Evolutionary conservation across 164 flowering plant species (phyloP).

Genomic region (Protea cynaroides): DNA sequence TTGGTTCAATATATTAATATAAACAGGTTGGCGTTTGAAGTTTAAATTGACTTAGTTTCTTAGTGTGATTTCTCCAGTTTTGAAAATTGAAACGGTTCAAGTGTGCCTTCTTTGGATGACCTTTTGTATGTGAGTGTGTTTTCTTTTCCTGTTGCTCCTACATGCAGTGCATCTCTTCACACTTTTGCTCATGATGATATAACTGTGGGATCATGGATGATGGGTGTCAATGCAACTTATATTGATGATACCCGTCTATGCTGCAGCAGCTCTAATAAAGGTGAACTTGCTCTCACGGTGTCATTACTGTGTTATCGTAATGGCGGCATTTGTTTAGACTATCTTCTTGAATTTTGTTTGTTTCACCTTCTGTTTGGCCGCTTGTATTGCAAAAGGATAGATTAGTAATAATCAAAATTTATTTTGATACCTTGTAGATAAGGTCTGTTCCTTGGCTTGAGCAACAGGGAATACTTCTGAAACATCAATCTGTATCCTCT

Average conservation of each 20-base stretch:
- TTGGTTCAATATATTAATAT: conserved; percentile 71
- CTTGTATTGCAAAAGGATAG: too few relatives aligned
- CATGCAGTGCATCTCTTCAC: conserved; percentile 82
- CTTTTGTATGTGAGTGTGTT: not conserved
- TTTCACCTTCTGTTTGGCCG: not conserved
- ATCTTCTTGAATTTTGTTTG: not conserved
- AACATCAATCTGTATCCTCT: not conserved
- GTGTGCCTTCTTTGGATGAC: not conserved
- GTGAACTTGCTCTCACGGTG: conserved; percentile 20
- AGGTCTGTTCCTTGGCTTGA: conserved; percentile 57
- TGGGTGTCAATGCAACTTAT: conserved; percentile 83
- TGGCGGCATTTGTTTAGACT: conserved; percentile 2
- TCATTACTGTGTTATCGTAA: too few relatives aligned
- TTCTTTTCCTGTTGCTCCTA: not conserved
- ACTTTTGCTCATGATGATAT: conserved; percentile 85
- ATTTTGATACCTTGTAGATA: conserved; percentile 33
- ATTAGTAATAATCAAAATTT: not conserved
- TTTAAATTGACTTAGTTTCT: not conserved
- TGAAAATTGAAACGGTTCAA: not conserved
- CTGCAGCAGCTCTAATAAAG: conserved; percentile 72
- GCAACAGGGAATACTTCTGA: not conserved
- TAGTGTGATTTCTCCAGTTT: not conserved
- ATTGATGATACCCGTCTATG: conserved; percentile 84
- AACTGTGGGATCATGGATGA: conserved; percentile 98
- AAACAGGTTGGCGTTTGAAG: conserved; percentile 68